Evolutionary conservation across 768 basidiomycete species (phyloP).

Genomic region (Lanmaoa pseudosensibilis): DNA sequence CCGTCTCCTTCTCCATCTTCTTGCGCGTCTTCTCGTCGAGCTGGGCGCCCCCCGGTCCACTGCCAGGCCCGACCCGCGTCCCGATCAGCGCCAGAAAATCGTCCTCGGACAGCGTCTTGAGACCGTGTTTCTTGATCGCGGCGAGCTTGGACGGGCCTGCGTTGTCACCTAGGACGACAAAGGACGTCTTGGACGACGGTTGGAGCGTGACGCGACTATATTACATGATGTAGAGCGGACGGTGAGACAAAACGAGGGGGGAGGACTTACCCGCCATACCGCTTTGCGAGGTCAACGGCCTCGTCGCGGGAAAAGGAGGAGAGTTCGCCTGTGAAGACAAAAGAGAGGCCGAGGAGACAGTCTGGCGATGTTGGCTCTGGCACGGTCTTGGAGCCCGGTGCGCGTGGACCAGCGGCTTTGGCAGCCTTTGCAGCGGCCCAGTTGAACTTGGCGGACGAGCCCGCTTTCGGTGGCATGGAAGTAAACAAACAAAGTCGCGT

Average conservation of each 20-base stretch:
- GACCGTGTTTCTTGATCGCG: constrained; percentile 76
- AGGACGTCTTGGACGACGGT: constrained; percentile 88
- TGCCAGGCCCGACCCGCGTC: constrained; percentile 54
- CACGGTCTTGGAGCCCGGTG: constrained; percentile 56
- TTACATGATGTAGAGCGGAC: neutral
- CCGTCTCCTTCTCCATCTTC: constrained; percentile 78
- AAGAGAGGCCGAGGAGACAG: constrained; percentile 80
- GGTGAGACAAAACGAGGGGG: too few species aligned
- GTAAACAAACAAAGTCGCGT: neutral
- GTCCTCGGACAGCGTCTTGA: constrained; percentile 82
- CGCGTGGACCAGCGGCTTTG: constrained; percentile 57
- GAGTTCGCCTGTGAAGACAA: constrained; percentile 96
- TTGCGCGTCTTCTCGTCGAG: constrained; percentile 81
- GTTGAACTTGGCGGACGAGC: constrained; percentile 31
- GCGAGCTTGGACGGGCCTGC: constrained; percentile 89
- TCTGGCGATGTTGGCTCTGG: constrained; percentile 76
- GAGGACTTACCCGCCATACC: constrained; percentile 78
- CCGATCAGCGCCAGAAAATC: constrained; percentile 82
- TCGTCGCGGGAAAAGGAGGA: constrained; percentile 86
- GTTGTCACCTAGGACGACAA: constrained; percentile 82
- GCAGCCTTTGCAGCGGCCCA: constrained; percentile 60
- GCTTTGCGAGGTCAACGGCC: constrained; percentile 83
- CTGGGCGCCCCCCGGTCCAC: constrained; percentile 30
- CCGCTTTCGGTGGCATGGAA: constrained; percentile 4
- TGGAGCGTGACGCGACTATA: constrained; percentile 79